Base-by-base conservation (phyloP, 768 basidiomycete genomes). In the Amanita exitialis region DNA sequence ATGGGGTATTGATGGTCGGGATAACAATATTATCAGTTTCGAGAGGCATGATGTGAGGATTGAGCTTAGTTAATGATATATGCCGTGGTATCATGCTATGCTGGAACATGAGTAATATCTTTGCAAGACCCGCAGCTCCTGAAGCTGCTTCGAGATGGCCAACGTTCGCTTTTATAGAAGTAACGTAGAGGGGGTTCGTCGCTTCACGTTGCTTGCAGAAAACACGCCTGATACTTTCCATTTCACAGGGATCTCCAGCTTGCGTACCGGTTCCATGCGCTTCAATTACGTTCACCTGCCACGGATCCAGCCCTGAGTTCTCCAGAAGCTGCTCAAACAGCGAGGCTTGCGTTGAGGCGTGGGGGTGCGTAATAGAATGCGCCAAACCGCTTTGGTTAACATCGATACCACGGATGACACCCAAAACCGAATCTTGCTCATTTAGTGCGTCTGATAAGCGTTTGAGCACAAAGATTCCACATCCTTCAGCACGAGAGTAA, bases 101-200 rank as follows among this genome's bases (percentile, higher is more conserved):
- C 21, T 64, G 70, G 32, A 88, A 54, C 87, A 88, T 87, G 43
- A 88, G 66, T 27, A 88, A 61, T 36, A 86, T 65, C 53, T 89
- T 89, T 6, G 79, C 83, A 4, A 89, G 72, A 15, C 84, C 76
- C 6, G 82, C 80, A 4, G 80, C 76, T 1, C 87, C 86, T 9
- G 85, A 86, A 10, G 86, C 85, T 1, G 83, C 83, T 59, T 86
- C 87, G 3, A 83, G 66, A 59, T 89, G 86, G 0, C 86, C 86
- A 20, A 87, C 76, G 58, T 86, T 87, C 7, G 76, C 81, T 56
- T 87, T 87, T 56, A 87, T 68, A 2, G 82, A 83, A 6, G 81
- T 80, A 18, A 88, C 63, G 57, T 85, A 75, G 16, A 89, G 75
- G 8, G 76, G 76, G 49, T 79, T 78, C 51, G 65, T 61, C 10